Evolutionary conservation across 2,329 filamentous ascomycete species (phyloP), one percentile per base, ranked within the genome.

Genomic region (Acrocalymma vagum): DNA sequence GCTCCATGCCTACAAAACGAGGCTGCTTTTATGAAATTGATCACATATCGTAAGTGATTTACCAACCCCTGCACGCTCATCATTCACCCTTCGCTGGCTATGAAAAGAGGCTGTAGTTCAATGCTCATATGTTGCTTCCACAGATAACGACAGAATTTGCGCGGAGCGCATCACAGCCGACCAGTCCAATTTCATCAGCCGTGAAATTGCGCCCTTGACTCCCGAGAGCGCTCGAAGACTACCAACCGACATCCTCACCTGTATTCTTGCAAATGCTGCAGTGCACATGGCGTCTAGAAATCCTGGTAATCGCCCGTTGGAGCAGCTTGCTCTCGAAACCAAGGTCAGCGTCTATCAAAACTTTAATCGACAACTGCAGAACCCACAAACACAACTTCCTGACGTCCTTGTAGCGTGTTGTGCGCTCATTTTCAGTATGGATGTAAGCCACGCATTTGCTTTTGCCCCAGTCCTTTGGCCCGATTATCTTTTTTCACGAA

Each of bases 31-130:
- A 6, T 45, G 11, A 38, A 57, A 29, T 26, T 60, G 6, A 43
- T 60, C 22, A 39, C 27, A 5, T 58, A 60, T 20, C 42, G 57
- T 60, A 54, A 53, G 54, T 42, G 3, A n/a, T n/a, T n/a, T n/a
- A n/a, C n/a, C n/a, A 17, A 25, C 24, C 16, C 3, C 15, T 31
- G 2, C 15, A 30, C 8, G 10, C 27, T n/a, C n/a, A n/a, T n/a
- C n/a, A n/a, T n/a, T n/a, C n/a, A n/a, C n/a, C n/a, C n/a, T n/a
- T n/a, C n/a, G n/a, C n/a, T n/a, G n/a, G n/a, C n/a, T n/a, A n/a
- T n/a, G n/a, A n/a, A n/a, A 13, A n/a, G 10, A 23, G 20, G 5
- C 1, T 3, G 20, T 13, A 4, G 16, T 2, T 10, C 11, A 18
- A 20, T 14, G 32, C 36, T 45, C 14, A 38, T 38, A 24, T 16